Base-by-base conservation (phyloP, 768 basidiomycete species). In the Suillus cothurnatus region DNA sequence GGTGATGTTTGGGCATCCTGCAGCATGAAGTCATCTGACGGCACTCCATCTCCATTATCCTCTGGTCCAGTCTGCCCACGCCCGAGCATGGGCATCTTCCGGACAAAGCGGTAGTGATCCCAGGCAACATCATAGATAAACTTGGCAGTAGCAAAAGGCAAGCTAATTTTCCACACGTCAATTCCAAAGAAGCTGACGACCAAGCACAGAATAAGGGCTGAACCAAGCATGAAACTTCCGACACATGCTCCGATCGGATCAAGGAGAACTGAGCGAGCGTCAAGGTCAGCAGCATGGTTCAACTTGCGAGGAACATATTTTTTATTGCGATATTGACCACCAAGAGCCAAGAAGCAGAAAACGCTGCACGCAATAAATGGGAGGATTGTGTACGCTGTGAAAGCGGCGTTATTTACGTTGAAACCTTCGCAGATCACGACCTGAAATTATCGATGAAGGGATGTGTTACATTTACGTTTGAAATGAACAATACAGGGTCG, bases 371-470 rank as follows among this genome's bases (percentile, higher is more conserved):
- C 88, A 34, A 96, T 72, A 70, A 94, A 92, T 0, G 95, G 94
- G 15, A 96, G 79, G 58, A 93, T 89, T 19, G 91, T 86, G 77
- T 94, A 94, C 0, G 90, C 91, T 0, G 91, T 92, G 77, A 91
- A 95, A 0, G 87, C 86, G 11, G 86, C 84, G 67, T 93, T 92
- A 58, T 91, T 89, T 55, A 97, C 82, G 5, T 80, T 73, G 73
- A 97, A 95, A 0, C 94, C 93, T 61, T 93, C 94, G 59, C 93
- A 92, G 28, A 97, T 87, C 56, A 99, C 91, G 26, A 97, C 71
- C 76, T 76, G 61, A 38, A 4, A 19, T 36, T 6, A 78, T 64
- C 17, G 49, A 39, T 60, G 8, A 23, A 52, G 4, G 15, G 8
- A 58, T 12, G 60, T 23, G 4, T 38, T 1, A 36, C 1, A 19